Percentiles rank a stretch among this genome's conserved stretches.
Evolutionary conservation across 2,329 filamentous ascomycete genomes (phyloP).

Genomic region (Penicillium capsulatum): DNA sequence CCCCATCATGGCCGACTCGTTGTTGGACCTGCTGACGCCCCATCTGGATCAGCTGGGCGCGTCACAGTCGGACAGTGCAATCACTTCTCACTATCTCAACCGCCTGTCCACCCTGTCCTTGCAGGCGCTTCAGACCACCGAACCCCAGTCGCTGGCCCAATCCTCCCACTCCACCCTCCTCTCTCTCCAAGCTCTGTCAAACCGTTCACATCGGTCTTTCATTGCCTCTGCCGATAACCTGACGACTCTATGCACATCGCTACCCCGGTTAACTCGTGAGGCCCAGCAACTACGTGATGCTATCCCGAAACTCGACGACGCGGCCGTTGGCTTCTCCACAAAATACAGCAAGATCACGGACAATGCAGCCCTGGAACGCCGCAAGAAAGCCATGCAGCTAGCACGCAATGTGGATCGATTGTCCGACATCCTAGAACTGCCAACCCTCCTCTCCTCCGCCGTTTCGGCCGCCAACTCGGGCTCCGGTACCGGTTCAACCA

Average conservation of each 20-base stretch:
- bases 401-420: slow-evolving; percentile 84
- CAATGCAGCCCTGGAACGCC: slow-evolving; percentile 64
- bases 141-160: slow-evolving; percentile 76
- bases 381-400: slow-evolving; percentile 75
- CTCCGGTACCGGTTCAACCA: slow-evolving; percentile 51
- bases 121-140: slow-evolving; percentile 65
- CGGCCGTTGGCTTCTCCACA: slow-evolving; percentile 73
- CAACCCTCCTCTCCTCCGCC: slow-evolving; percentile 75
- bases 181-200: slow-evolving; percentile 80
- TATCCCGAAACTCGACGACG: slow-evolving; percentile 73
- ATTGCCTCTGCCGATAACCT: slow-evolving; percentile 77
- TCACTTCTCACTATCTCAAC: slow-evolving; percentile 62
- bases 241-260: slow-evolving; percentile 63
- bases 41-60: slow-evolving; percentile 55
- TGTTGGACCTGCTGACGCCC: slow-evolving; percentile 59
- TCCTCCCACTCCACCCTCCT: slow-evolving; percentile 74
- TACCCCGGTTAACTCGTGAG: slow-evolving; percentile 66
- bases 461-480: slow-evolving; percentile 43
- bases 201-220: slow-evolving; percentile 79
- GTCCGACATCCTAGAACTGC: slow-evolving; percentile 85
- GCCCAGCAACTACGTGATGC: slow-evolving; percentile 64
- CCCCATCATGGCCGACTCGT: slow-evolving; percentile 60
- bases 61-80: slow-evolving; percentile 30
- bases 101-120: slow-evolving; percentile 73
- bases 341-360: slow-evolving; percentile 73